Evolutionary conservation across 306 rosid genomes (phyloP).

Genomic region (Cyamopsis tetragonoloba): DNA sequence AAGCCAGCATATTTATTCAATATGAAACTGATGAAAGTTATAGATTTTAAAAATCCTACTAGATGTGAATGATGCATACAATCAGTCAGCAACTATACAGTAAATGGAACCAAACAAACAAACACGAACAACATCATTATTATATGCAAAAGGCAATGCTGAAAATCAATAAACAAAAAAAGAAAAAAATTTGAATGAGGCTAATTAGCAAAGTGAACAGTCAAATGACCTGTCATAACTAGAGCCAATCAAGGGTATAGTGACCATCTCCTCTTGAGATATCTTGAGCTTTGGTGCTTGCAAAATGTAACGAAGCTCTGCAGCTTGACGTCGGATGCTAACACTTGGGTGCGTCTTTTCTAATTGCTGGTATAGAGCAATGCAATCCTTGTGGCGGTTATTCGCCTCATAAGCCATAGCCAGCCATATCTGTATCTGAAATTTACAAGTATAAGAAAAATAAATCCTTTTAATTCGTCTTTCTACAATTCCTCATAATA

Average conservation of each 20-base stretch:
- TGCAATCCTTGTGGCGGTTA: conserved; percentile 82
- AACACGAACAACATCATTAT: not conserved
- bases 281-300: conserved; percentile 97
- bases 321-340: conserved; percentile 89
- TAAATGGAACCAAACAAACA: not conserved
- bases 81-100: not conserved
- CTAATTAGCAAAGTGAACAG: not conserved
- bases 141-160: not conserved
- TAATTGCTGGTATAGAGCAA: conserved; percentile 73
- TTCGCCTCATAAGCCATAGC: conserved; percentile 99
- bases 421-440: conserved; percentile 95
- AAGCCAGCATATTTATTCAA: not conserved
- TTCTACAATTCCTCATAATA: not conserved
- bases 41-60: not conserved
- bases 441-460: not conserved
- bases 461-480: not conserved
- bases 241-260: conserved; percentile 43
- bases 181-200: not conserved
- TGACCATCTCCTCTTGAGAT: conserved; percentile 95
- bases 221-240: conserved; percentile 37
- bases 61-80: not conserved
- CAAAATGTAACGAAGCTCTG: conserved; percentile 91
- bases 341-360: conserved; percentile 69
- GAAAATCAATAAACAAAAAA: not conserved
- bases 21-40: not conserved